phyloP scores from a whole-genome alignment of 495 filamentous ascomycete genomes.

The Podospora bellae-mahoneyi region DNA sequence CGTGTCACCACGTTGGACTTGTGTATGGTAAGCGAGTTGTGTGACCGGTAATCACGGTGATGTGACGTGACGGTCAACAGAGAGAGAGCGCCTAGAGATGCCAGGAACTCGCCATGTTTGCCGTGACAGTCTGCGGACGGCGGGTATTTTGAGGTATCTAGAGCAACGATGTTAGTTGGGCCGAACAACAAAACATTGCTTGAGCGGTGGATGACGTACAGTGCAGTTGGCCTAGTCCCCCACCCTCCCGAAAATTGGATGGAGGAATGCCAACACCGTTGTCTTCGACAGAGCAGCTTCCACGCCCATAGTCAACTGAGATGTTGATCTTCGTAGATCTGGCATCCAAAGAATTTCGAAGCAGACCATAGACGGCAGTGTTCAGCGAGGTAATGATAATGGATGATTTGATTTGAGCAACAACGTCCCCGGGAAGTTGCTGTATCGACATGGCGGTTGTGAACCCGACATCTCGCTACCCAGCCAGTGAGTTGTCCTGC shows the following conservation, averaged over 20 bases:
- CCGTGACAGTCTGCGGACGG: slow-evolving; percentile 54
- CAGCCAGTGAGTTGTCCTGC: background rate
- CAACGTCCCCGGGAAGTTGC: slow-evolving; percentile 68
- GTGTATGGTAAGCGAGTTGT: slow-evolving; percentile 70
- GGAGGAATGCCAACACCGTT: slow-evolving; percentile 78
- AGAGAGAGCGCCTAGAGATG: slow-evolving; percentile 73
- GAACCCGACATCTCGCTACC: slow-evolving; percentile 19
- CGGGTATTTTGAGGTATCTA: slow-evolving; percentile 77
- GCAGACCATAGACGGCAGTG: slow-evolving; percentile 67
- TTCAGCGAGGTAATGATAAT: slow-evolving; percentile 70
- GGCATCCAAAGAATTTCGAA: slow-evolving; percentile 86
- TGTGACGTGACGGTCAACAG: slow-evolving; percentile 77
- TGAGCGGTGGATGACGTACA: slow-evolving; percentile 46
- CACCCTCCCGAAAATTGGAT: slow-evolving; percentile 62
- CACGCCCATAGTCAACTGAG: slow-evolving; percentile 69
- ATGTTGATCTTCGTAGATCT: slow-evolving; percentile 66
- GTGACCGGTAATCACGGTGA: slow-evolving; percentile 57
- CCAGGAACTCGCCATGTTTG: slow-evolving; percentile 68
- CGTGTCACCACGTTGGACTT: slow-evolving; percentile 67
- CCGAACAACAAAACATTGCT: slow-evolving; percentile 9
- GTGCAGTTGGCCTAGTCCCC: slow-evolving; percentile 72
- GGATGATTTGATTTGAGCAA: slow-evolving; percentile 86
- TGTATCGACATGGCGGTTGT: slow-evolving; percentile 57
- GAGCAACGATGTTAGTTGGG: slow-evolving; percentile 20
- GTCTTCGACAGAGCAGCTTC: slow-evolving; percentile 82